Conservation (phyloP, 768 basidiomycete species). For the Leccinellum albellum region DNA sequence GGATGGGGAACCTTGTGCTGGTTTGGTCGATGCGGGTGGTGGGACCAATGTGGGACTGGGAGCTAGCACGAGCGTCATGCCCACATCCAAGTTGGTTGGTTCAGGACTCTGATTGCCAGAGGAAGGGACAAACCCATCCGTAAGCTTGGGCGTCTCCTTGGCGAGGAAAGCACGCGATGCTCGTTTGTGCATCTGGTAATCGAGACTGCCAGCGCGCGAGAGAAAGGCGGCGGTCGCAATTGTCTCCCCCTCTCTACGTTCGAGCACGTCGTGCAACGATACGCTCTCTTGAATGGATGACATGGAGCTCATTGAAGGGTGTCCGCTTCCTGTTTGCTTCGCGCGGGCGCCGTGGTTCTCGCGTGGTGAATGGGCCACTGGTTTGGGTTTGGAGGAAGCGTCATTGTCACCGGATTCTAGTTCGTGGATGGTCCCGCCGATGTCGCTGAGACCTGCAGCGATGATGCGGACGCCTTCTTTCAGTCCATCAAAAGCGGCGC, state of each 20-base stretch:
- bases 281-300: constrained; percentile 39
- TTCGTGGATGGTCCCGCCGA: constrained; percentile 22
- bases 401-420: not conserved
- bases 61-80: constrained; percentile 6
- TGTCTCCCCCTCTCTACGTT: not conserved
- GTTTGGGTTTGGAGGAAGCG: not conserved
- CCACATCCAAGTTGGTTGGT: constrained; percentile 6
- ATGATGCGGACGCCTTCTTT: constrained; percentile 64
- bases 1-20: constrained; percentile 22
- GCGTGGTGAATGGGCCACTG: constrained; percentile 1
- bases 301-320: constrained; percentile 43
- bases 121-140: not conserved
- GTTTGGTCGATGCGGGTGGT: not conserved
- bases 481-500: constrained; percentile 49
- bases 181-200: constrained; percentile 12
- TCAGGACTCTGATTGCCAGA: not conserved
- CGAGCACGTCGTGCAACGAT: not conserved
- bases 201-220: constrained; percentile 17
- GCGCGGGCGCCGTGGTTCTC: constrained; percentile 16
- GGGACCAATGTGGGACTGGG: constrained; percentile 13
- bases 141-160: not conserved
- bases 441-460: constrained; percentile 40
- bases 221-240: constrained; percentile 4
- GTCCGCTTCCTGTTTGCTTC: constrained; percentile 26
- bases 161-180: not conserved